Percentiles rank a stretch among this genome's conserved stretches.
phyloP scores from a whole-genome alignment of 208 protist genomes.

The Trypanosoma theileri region DNA sequence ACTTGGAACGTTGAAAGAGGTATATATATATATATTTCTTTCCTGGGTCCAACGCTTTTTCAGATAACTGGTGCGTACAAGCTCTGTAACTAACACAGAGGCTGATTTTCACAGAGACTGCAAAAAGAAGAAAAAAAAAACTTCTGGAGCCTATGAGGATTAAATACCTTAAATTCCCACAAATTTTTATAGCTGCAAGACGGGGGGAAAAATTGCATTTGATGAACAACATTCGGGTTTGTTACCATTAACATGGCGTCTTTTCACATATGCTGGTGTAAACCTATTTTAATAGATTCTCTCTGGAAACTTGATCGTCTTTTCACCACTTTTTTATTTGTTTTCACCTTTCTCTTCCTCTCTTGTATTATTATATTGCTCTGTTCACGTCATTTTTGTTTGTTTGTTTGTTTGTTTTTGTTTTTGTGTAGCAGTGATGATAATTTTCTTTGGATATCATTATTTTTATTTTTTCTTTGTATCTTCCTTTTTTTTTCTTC shows the following conservation, averaged over 20 bases:
- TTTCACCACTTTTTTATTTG: slow-evolving; percentile 22
- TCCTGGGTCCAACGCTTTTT: no score
- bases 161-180: not conserved
- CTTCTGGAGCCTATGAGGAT: not conserved
- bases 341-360: slow-evolving; percentile 13
- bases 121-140: not conserved
- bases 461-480: not conserved
- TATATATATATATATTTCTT: no score
- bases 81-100: not conserved
- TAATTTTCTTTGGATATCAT: not conserved
- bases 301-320: not conserved
- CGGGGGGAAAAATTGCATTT: not conserved
- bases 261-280: not conserved
- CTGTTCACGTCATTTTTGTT: slow-evolving; percentile 1
- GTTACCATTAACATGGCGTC: not conserved
- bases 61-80: not conserved
- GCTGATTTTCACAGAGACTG: not conserved
- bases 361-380: not conserved
- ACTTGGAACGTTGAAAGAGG: not conserved
- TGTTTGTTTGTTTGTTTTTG: slow-evolving; percentile 21
- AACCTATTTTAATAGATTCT: not conserved
- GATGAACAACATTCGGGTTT: not conserved
- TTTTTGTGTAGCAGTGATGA: slow-evolving; percentile 1
- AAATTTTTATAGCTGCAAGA: not conserved
- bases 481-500: slow-evolving; percentile 4